Evolutionary conservation across 176 grass and related monocot species (phyloP).

Genomic region (Cenchrus fungigraminus): DNA sequence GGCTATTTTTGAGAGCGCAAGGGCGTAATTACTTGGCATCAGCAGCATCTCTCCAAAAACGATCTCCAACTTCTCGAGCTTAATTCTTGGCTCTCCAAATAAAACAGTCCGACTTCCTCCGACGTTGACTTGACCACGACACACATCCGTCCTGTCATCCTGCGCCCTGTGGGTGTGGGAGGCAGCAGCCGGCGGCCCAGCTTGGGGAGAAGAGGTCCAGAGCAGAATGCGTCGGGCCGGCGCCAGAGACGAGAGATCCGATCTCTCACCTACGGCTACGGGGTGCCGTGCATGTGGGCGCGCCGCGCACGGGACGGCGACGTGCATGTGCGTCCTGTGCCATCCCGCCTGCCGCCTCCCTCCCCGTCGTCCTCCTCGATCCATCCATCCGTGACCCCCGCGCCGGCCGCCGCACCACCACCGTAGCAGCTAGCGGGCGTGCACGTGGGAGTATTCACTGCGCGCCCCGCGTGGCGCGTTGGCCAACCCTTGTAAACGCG

Average conservation of each 20-base stretch:
- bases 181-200: no score
- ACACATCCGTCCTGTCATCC: not conserved
- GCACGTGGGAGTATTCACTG: conserved; percentile 32
- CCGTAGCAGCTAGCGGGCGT: not conserved
- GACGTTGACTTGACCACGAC: not conserved
- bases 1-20: no score
- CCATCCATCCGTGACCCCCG: not conserved
- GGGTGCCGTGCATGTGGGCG: no score
- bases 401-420: not conserved
- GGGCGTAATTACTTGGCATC: no score
- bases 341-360: not conserved
- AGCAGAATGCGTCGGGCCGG: not conserved
- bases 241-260: not conserved
- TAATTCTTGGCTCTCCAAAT: no score
- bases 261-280: not conserved
- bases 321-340: conserved; percentile 1
- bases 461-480: not conserved
- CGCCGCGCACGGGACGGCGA: no score
- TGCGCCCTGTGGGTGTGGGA: no score
- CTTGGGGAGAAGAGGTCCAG: not conserved
- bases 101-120: no score
- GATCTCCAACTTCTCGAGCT: no score
- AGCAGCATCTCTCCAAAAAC: no score
- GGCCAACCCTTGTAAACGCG: not conserved
- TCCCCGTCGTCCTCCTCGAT: no score